A percentile compares a stretch with the other conserved stretches of the same genome.
Conservation (phyloP, 225 moss, liverwort and hornwort genomes). For the Rhytidiadelphus loreus region DNA sequence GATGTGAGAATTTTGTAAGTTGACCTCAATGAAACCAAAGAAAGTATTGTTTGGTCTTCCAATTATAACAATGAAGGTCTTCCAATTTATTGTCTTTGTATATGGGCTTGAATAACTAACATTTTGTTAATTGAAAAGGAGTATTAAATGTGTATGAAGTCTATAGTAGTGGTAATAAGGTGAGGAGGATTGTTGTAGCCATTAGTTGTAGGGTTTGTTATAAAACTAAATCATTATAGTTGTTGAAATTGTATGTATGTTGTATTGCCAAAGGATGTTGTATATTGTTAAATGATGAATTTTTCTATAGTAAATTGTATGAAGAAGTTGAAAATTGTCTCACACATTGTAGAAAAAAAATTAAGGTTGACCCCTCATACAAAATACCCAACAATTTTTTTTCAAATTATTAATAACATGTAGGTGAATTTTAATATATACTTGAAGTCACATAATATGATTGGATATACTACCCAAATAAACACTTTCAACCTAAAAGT, state of each 20-base stretch:
- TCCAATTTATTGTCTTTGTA: too few species aligned
- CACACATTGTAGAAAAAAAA: background rate
- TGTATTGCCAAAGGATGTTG: background rate
- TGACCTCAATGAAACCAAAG: background rate
- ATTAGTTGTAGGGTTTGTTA: too few species aligned
- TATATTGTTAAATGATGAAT: background rate
- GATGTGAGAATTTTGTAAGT: background rate
- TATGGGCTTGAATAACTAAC: too few species aligned
- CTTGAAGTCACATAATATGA: too few species aligned
- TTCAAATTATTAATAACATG: background rate
- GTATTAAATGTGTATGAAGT: too few species aligned
- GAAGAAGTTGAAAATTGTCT: background rate
- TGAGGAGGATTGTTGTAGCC: too few species aligned
- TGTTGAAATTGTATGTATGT: background rate
- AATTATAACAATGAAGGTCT: background rate
- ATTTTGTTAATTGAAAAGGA: too few species aligned
- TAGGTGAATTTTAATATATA: background rate
- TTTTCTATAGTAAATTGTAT: background rate
- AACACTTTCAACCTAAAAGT: background rate
- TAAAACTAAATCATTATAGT: too few species aligned
- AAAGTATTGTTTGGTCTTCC: background rate
- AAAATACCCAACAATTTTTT: background rate
- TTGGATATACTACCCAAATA: background rate
- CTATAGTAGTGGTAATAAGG: too few species aligned
- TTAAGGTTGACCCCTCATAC: accelerated